These are phyloP conservation scores for Melocanna baccifera DNA, from an alignment of 176 grass and related monocot species.

Conservation along the genomic window DNA sequence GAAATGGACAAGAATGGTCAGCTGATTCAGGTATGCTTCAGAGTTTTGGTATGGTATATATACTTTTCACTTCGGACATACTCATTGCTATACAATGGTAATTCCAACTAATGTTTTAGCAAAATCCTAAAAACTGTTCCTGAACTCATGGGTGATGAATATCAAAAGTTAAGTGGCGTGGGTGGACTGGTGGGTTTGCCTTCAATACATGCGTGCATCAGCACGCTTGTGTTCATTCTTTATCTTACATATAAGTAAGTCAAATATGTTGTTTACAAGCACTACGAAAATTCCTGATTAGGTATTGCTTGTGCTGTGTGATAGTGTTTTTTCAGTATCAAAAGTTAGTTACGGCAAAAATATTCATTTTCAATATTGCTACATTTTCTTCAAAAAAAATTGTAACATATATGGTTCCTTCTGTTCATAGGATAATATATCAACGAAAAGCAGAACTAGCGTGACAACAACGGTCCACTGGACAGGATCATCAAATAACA, in stretches of 20 bases:
- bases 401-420: conserved; percentile 10
- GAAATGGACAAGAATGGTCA: conserved; percentile 53
- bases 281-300: background rate
- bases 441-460: conserved; percentile 40
- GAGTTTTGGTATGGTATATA: conserved; percentile 1
- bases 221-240: background rate
- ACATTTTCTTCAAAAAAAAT: background rate
- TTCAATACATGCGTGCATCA: background rate
- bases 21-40: conserved; percentile 59
- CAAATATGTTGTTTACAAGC: background rate
- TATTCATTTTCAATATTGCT: background rate
- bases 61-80: conserved; percentile 1
- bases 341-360: background rate
- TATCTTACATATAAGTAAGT: background rate
- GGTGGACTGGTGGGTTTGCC: background rate
- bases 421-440: conserved; percentile 59
- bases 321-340: conserved; percentile 16
- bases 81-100: background rate
- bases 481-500: conserved; percentile 57
- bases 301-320: background rate
- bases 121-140: background rate
- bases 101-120: background rate
- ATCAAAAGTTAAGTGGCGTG: background rate
- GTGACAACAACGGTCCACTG: conserved; percentile 75
- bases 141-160: background rate